These are phyloP conservation scores for Nakazawaea ishiwadae DNA, from an alignment of 805 yeast genomes.

Conservation along the genomic window DNA sequence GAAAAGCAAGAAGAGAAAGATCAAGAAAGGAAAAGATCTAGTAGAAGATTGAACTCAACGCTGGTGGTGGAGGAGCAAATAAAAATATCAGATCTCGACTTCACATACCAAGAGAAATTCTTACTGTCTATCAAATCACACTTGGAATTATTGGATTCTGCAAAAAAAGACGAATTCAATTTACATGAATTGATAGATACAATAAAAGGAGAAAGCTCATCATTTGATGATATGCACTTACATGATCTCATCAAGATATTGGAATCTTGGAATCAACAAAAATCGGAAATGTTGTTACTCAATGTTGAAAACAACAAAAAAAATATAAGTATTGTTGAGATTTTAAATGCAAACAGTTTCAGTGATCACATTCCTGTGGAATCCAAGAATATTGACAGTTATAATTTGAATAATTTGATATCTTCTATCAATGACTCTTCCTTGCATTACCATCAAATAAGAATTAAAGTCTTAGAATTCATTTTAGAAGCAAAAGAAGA, in stretches of 20 bases:
- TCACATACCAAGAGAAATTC: slow-evolving; percentile 7
- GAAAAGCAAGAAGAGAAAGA: slow-evolving; percentile 15
- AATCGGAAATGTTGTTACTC: slow-evolving; percentile 12
- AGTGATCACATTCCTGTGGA: slow-evolving; percentile 9
- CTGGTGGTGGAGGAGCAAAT: slow-evolving; percentile 4
- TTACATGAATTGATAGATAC: not conserved
- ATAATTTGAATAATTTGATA: slow-evolving; percentile 19
- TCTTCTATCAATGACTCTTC: slow-evolving; percentile 14
- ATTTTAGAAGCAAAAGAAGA: slow-evolving; percentile 17
- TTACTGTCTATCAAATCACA: slow-evolving; percentile 2
- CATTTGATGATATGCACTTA: slow-evolving; percentile 5
- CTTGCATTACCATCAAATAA: slow-evolving; percentile 24
- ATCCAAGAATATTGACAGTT: slow-evolving; percentile 16
- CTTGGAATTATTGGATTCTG: not conserved
- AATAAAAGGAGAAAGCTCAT: not conserved
- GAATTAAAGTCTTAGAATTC: slow-evolving; percentile 21
- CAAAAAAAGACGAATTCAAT: not conserved
- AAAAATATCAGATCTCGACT: slow-evolving; percentile 9
- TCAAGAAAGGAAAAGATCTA: slow-evolving; percentile 28
- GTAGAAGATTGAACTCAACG: slow-evolving; percentile 29
- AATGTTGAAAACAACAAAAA: slow-evolving; percentile 10
- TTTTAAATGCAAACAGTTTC: slow-evolving; percentile 20
- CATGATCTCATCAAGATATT: slow-evolving; percentile 23
- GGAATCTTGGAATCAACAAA: slow-evolving; percentile 25
- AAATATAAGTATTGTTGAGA: slow-evolving; percentile 24